Base-by-base conservation (phyloP, 192 early-diverging fungal species). In the Dimargaris xerosporica region DNA sequence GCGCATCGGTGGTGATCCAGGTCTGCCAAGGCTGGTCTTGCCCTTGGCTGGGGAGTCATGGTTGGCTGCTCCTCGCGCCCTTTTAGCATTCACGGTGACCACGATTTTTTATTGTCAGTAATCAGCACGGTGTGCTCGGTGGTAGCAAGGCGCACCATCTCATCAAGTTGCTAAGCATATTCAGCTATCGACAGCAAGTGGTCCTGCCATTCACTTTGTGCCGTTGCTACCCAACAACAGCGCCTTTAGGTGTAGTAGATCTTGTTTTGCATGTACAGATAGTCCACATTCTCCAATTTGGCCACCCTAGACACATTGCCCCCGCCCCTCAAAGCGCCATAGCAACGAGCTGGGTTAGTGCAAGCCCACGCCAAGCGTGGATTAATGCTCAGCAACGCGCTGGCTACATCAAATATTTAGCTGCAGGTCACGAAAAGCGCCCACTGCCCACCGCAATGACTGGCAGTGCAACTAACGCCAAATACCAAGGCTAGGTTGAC, bases 211-310 rank as follows among this genome's bases (percentile, higher is more conserved):
- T 39, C 2, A 5, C 7, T 39, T 39, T 7, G 34, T 39, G 34
- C 7, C 7, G 34, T 39, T 39, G 34, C 34, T 5, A 39, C n/a
- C n/a, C n/a, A 39, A 39, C 2, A 39, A 39, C 2, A 39, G 34
- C 3, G 34, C 7, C 34, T 39, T 39, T 39, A 39, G 2, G 34
- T 39, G 64, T 75, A 75, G 19, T 66, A 66, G 43, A 72, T 72
- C 63, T 69, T 72, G 65, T 73, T 77, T 53, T 77, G 72, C 21
- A 77, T 44, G 48, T 70, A 77, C 6, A 72, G 69, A 54, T 77
- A 72, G 61, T 77, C 75, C 9, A 77, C 75, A 28, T 71, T 69
- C n/a, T 73, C 66, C n/a, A 77, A 65, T 63, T 77, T 60, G n/a
- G 43, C 58, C 30, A 60, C 58, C n/a, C 52, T 53, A 28, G 12